Conservation (phyloP, 495 filamentous ascomycete species). For the Xylaria castorea region DNA sequence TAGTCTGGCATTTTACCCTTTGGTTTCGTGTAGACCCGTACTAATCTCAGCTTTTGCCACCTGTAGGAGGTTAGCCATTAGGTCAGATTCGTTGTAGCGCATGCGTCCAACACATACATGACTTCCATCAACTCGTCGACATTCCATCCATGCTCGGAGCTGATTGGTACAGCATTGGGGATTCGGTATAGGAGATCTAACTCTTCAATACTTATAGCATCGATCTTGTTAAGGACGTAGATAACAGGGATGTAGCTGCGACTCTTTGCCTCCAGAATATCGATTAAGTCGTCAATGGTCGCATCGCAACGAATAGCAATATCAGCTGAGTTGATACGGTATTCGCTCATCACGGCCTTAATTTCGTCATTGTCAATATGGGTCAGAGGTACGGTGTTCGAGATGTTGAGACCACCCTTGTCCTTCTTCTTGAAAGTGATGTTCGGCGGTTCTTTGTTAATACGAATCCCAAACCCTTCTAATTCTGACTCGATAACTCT, state of each 20-base stretch:
- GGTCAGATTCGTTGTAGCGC: slow-evolving; percentile 12
- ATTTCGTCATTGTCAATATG: slow-evolving; percentile 97
- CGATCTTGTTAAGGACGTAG: slow-evolving; percentile 99
- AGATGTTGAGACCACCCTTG: slow-evolving; percentile 94
- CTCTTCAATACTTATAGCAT: slow-evolving; percentile 96
- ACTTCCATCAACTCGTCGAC: slow-evolving; percentile 93
- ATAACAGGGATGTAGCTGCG: slow-evolving; percentile 96
- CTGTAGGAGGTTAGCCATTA: slow-evolving; percentile 43
- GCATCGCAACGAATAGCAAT: slow-evolving; percentile 98
- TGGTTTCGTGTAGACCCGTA: slow-evolving; percentile 96
- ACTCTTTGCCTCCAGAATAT: slow-evolving; percentile 93
- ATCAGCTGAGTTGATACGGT: slow-evolving; percentile 95
- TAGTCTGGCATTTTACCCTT: slow-evolving; percentile 97
- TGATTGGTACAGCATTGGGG: slow-evolving; percentile 95
- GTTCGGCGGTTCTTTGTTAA: slow-evolving; percentile 97
- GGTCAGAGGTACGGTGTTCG: slow-evolving; percentile 86
- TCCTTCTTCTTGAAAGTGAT: slow-evolving; percentile 99
- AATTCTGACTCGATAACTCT: slow-evolving; percentile 95
- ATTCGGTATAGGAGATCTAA: slow-evolving; percentile 95
- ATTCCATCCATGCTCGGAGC: slow-evolving; percentile 98
- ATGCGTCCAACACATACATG: slow-evolving; percentile 63
- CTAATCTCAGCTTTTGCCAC: slow-evolving; percentile 93
- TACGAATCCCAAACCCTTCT: slow-evolving; percentile 96
- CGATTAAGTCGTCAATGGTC: slow-evolving; percentile 83
- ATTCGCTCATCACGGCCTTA: slow-evolving; percentile 96